A percentile compares a stretch with the other conserved stretches of the same genome.
These are phyloP conservation scores for Albophoma yamanashiensis DNA, from an alignment of 2,329 filamentous ascomycete species.

Conservation along the genomic window DNA sequence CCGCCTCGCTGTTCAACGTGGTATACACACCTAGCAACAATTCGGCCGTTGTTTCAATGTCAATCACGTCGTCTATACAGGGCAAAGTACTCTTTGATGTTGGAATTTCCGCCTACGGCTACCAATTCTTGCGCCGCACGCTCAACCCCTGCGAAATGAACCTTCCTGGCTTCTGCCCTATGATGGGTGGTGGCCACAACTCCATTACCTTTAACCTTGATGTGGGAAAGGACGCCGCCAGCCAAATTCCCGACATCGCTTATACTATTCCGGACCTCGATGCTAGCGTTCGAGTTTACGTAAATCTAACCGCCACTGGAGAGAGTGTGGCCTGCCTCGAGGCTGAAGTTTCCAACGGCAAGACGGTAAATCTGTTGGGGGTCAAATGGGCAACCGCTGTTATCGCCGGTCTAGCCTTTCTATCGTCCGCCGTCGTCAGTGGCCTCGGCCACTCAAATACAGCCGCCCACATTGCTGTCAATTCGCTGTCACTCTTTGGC, in stretches of 20 bases:
- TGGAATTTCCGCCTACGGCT: not conserved
- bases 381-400: not conserved
- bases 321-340: not conserved
- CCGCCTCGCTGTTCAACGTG: not conserved
- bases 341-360: not conserved
- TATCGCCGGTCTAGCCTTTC: not conserved
- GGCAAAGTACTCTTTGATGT: not conserved
- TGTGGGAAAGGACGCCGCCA: not conserved
- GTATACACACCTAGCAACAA: not conserved
- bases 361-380: not conserved
- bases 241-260: not conserved
- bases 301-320: not conserved
- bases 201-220: not conserved
- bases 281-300: not conserved
- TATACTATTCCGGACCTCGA: not conserved
- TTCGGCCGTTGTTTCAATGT: not conserved
- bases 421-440: not conserved
- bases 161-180: not conserved
- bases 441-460: not conserved
- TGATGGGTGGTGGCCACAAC: not conserved
- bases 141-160: not conserved
- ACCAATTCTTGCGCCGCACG: not conserved
- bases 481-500: not conserved
- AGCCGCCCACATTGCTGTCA: not conserved
- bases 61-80: not conserved